Evolutionary conservation across 805 yeast genomes (phyloP).

Genomic region (Yamadazyma ubonensis): DNA sequence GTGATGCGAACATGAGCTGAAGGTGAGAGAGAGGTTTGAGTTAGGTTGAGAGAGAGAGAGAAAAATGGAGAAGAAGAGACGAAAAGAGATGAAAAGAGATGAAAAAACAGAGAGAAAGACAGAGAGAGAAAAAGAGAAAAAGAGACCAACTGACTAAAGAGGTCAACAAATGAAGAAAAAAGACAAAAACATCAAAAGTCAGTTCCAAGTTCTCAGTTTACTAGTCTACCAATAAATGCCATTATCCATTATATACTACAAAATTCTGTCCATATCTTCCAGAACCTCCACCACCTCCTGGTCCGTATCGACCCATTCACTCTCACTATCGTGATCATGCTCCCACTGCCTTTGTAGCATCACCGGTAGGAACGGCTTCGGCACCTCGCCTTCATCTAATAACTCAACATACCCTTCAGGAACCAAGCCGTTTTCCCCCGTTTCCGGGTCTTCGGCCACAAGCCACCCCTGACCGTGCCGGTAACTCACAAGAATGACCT

Average conservation of each 20-base stretch:
- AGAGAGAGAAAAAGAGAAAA: no score
- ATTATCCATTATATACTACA: background rate
- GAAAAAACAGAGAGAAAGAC: no score
- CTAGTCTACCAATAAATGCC: background rate
- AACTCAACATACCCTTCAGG: conserved; percentile 91
- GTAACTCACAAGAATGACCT: conserved; percentile 78
- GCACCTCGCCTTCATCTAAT: conserved; percentile 28
- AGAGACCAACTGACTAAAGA: no score
- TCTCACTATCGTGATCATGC: conserved; percentile 9
- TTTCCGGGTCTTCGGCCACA: conserved; percentile 77
- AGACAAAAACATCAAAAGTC: no score
- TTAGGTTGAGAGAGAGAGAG: no score
- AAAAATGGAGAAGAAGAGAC: no score
- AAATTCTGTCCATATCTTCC: conserved; percentile 1
- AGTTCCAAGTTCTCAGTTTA: background rate
- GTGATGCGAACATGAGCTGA: no score
- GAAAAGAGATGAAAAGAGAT: no score
- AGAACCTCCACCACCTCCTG: conserved; percentile 13
- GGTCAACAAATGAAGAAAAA: no score
- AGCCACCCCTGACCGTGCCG: conserved; percentile 99
- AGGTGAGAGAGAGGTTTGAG: no score
- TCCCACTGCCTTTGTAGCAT: conserved; percentile 2
- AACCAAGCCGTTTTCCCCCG: conserved; percentile 85
- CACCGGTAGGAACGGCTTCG: conserved; percentile 44
- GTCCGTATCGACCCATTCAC: conserved; percentile 24